Conservation (phyloP, 257 asterid genomes). For the Linderniella brevidens region DNA sequence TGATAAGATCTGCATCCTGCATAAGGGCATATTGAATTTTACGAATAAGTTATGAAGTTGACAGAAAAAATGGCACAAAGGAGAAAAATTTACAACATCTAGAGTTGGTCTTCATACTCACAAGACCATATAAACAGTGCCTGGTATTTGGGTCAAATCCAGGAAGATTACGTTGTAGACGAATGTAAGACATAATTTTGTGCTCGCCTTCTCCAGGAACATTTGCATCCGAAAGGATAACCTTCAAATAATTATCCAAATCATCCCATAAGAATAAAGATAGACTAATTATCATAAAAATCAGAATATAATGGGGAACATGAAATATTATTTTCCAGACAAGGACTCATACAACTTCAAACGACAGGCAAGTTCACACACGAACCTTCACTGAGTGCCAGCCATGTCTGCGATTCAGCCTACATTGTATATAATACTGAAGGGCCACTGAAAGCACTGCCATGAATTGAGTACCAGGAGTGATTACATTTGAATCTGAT, state of each 20-base stretch:
- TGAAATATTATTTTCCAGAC: too few relatives aligned
- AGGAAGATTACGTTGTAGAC: slow-evolving; percentile 79
- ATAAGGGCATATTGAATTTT: slow-evolving; percentile 4
- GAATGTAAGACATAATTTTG: slow-evolving; percentile 89
- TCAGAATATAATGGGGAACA: too few relatives aligned
- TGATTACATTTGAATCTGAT: slow-evolving; percentile 84
- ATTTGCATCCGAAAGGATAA: slow-evolving; percentile 88
- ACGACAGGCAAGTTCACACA: slow-evolving; percentile 6
- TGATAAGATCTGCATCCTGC: slow-evolving; percentile 91
- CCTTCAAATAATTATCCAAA: slow-evolving; percentile 66
- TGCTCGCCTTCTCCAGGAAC: slow-evolving; percentile 99
- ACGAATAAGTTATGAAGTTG: too few relatives aligned
- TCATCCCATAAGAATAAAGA: slow-evolving; percentile 6
- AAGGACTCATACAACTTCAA: too few relatives aligned
- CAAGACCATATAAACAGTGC: slow-evolving; percentile 92
- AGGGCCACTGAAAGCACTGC: slow-evolving; percentile 83
- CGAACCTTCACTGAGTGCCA: slow-evolving; percentile 86
- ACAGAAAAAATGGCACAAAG: slow-evolving; percentile 7
- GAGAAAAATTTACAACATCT: not conserved
- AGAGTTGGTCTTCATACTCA: slow-evolving; percentile 21
- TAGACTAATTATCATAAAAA: too few relatives aligned
- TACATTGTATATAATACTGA: slow-evolving; percentile 68
- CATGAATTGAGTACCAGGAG: slow-evolving; percentile 97
- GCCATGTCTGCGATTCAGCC: slow-evolving; percentile 68
- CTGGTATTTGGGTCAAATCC: slow-evolving; percentile 89